phyloP scores from a whole-genome alignment of 495 filamentous ascomycete genomes.

The Sporormia fimetaria region DNA sequence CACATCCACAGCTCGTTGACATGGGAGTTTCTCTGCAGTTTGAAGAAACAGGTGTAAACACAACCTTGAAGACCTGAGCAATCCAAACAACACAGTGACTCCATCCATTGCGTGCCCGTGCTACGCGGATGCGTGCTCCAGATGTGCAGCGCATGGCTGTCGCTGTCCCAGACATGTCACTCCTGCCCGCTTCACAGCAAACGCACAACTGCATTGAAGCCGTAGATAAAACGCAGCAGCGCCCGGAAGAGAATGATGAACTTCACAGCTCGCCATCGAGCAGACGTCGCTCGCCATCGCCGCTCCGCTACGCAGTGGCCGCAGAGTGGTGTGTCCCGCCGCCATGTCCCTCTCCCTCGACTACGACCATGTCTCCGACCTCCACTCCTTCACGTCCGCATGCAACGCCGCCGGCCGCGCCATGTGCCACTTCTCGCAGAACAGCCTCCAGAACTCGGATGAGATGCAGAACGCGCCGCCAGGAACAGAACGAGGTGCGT shows the following conservation, averaged over 20 bases:
- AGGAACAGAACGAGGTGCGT: too few species aligned
- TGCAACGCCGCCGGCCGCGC: slow-evolving; percentile 8
- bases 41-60: too few species aligned
- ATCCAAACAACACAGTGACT: too few species aligned
- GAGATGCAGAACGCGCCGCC: background rate
- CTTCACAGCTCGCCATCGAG: slow-evolving; percentile 15
- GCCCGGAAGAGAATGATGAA: slow-evolving; percentile 4
- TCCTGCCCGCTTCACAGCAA: background rate
- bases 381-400: slow-evolving; percentile 3
- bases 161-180: background rate
- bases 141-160: too few species aligned
- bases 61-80: too few species aligned
- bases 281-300: slow-evolving; percentile 13
- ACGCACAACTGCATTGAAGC: background rate
- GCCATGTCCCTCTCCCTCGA: background rate
- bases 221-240: background rate
- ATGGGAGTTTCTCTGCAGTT: too few species aligned
- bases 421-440: slow-evolving; percentile 17
- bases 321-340: too few species aligned
- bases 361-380: background rate
- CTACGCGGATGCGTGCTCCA: too few species aligned
- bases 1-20: too few species aligned
- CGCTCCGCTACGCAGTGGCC: too few species aligned
- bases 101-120: too few species aligned
- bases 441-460: slow-evolving; percentile 12